Conservation (phyloP, 108 stramenopile genomes). For the Aurantiochytrium sp. region DNA sequence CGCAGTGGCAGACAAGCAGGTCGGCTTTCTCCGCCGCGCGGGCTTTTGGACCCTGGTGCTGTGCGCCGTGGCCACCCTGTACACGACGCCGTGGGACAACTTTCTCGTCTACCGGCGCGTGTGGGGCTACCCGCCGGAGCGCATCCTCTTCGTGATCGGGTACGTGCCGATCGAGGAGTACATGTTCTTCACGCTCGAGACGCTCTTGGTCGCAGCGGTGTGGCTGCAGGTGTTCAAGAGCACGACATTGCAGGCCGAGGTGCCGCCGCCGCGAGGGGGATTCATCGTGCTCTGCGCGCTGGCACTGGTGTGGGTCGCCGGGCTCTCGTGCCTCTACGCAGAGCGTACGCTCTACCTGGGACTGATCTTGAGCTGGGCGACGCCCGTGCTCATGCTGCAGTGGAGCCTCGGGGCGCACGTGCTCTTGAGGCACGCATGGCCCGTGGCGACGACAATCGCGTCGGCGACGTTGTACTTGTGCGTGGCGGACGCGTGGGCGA, state of each 20-base stretch:
- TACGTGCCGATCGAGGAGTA: constrained; percentile 7
- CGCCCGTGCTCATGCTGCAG: not conserved
- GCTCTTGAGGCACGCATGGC: not conserved
- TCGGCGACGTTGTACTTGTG: not conserved
- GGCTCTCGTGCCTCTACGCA: not conserved
- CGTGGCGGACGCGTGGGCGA: not conserved
- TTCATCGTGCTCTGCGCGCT: not conserved
- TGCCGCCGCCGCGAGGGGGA: not conserved
- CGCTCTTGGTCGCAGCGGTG: not conserved
- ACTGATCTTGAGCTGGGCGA: not conserved
- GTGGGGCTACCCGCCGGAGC: not conserved
- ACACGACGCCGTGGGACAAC: constrained; percentile 20
- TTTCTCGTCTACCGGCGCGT: not conserved
- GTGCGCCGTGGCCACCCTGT: not conserved
- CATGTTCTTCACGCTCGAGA: constrained; percentile 6
- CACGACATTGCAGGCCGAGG: not conserved
- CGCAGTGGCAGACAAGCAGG: not conserved
- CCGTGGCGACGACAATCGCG: not conserved
- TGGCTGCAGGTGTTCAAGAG: not conserved
- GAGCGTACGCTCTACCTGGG: not conserved
- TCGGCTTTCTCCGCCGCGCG: not conserved
- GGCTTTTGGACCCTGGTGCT: not conserved
- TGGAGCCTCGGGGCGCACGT: not conserved
- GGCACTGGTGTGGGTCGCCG: not conserved
- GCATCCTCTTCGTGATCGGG: not conserved